Evolutionary conservation across 768 basidiomycete genomes (phyloP).

Genomic region (Termitomyces sp.): DNA sequence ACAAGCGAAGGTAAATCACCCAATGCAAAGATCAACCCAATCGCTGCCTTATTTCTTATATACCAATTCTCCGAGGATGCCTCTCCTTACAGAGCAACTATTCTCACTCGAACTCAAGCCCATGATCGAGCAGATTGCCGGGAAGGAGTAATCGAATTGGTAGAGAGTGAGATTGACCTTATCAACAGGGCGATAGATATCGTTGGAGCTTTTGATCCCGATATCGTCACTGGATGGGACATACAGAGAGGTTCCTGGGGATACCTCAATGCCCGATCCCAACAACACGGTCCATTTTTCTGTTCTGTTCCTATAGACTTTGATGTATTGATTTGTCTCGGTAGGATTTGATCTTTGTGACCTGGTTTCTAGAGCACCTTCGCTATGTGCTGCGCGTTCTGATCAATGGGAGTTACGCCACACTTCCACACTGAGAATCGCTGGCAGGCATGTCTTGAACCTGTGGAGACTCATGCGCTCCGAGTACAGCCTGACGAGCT

Average conservation of each 20-base stretch:
- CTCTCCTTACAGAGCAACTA: conserved; percentile 39
- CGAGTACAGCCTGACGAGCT: conserved; percentile 72
- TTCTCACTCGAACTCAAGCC: conserved; percentile 44
- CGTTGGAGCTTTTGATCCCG: conserved; percentile 79
- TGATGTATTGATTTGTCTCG: background rate
- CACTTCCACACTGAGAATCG: conserved; percentile 78
- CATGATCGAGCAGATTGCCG: conserved; percentile 35
- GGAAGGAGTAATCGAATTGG: conserved; percentile 42
- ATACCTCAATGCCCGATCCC: conserved; percentile 70
- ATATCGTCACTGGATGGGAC: conserved; percentile 92
- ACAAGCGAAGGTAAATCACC: conserved; percentile 59
- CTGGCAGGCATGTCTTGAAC: conserved; percentile 89
- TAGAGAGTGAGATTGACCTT: conserved; percentile 73
- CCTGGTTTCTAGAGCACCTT: conserved; percentile 71
- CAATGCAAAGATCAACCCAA: conserved; percentile 60
- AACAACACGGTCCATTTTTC: conserved; percentile 45
- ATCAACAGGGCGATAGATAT: conserved; percentile 75
- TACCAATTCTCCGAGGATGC: conserved; percentile 50
- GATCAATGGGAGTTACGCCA: conserved; percentile 73
- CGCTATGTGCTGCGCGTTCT: conserved; percentile 29
- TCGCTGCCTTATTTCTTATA: conserved; percentile 71
- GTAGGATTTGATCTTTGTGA: conserved; percentile 74
- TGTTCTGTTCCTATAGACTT: background rate
- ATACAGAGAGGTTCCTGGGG: conserved; percentile 89
- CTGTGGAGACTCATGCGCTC: conserved; percentile 90